These are phyloP conservation scores for Salix suchowensis DNA, from an alignment of 345 rosid genomes.

Conservation along the genomic window DNA sequence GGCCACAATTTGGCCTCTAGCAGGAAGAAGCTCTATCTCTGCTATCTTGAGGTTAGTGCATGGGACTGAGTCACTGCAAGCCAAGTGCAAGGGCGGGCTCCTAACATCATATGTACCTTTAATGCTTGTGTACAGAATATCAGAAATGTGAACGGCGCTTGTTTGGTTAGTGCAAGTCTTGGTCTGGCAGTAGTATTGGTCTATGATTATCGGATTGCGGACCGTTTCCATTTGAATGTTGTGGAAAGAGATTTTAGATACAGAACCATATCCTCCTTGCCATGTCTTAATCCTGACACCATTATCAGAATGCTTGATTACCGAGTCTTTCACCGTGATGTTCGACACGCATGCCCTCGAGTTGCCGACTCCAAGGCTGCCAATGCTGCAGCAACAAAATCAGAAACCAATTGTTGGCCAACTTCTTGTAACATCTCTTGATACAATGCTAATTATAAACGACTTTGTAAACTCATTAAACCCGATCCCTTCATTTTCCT, in stretches of 20 bases:
- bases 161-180: constrained; percentile 30
- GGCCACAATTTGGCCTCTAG: constrained; percentile 48
- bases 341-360: constrained; percentile 34
- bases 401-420: background rate
- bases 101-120: constrained; percentile 32
- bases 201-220: constrained; percentile 30
- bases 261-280: constrained; percentile 38
- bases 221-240: constrained; percentile 31
- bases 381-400: constrained; percentile 24
- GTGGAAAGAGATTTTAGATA: constrained; percentile 20
- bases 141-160: constrained; percentile 25
- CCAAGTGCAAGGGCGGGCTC: constrained; percentile 44
- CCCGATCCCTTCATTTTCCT: background rate
- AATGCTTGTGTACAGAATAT: constrained; percentile 21
- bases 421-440: background rate
- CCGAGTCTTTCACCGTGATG: constrained; percentile 21
- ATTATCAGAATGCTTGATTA: constrained; percentile 23
- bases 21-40: constrained; percentile 47
- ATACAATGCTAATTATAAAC: background rate
- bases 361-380: constrained; percentile 32
- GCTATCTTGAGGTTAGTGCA: constrained; percentile 25
- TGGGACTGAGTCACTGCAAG: constrained; percentile 37
- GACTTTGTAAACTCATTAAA: background rate
- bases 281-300: constrained; percentile 40
- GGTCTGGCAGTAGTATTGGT: constrained; percentile 31